phyloP scores from a whole-genome alignment of 805 yeast species.

The Kluyveromyces aestuarii region DNA sequence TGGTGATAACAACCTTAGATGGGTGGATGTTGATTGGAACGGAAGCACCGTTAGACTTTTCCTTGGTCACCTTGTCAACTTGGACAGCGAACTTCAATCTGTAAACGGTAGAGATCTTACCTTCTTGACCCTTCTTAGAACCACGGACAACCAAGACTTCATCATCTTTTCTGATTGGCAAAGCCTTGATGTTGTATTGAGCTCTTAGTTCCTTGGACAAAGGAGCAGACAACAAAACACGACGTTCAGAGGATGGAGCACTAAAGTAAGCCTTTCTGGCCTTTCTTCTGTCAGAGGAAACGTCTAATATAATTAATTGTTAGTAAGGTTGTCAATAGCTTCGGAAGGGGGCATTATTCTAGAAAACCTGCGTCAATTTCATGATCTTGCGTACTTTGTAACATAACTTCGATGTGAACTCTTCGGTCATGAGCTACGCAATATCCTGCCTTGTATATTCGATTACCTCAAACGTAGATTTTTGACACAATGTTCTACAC shows the following conservation, averaged over 20 bases:
- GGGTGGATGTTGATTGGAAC: slow-evolving; percentile 97
- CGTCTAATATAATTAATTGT: slow-evolving; percentile 48
- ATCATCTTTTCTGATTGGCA: slow-evolving; percentile 97
- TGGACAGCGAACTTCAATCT: slow-evolving; percentile 96
- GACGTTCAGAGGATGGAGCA: slow-evolving; percentile 94
- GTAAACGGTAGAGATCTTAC: slow-evolving; percentile 95
- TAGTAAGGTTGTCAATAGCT: not conserved
- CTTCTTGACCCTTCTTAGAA: slow-evolving; percentile 99
- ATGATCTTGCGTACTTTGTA: too few species aligned
- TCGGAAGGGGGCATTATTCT: too few species aligned
- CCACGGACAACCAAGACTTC: slow-evolving; percentile 95
- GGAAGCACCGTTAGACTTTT: slow-evolving; percentile 96
- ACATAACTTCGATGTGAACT: too few species aligned
- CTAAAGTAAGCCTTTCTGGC: slow-evolving; percentile 99
- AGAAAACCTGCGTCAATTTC: too few species aligned
- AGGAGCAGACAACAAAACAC: slow-evolving; percentile 94
- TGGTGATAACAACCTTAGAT: slow-evolving; percentile 97
- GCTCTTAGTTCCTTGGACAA: slow-evolving; percentile 97
- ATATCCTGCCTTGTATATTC: too few species aligned
- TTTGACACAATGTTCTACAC: too few species aligned
- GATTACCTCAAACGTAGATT: too few species aligned
- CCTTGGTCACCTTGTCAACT: slow-evolving; percentile 94
- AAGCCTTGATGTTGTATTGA: slow-evolving; percentile 90
- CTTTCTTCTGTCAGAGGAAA: slow-evolving; percentile 98
- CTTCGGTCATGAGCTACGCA: too few species aligned